Conservation (phyloP, 768 basidiomycete species). For the Suillus alpinus region DNA sequence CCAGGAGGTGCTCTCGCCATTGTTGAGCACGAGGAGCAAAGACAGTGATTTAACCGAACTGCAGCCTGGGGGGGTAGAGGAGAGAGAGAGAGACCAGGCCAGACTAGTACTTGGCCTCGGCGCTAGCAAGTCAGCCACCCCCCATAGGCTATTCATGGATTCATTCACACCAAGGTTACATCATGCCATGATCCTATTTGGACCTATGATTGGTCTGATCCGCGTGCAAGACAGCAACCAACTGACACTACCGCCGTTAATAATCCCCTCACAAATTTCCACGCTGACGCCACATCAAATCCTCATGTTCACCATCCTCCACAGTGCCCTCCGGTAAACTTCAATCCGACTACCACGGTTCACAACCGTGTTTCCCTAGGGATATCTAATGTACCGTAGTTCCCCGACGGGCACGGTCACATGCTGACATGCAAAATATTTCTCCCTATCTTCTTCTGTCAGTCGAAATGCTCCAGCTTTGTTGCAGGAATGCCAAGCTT, state of each 20-base stretch:
- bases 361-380: background rate
- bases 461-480: slow-evolving; percentile 53
- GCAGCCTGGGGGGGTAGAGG: background rate
- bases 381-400: background rate
- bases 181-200: slow-evolving; percentile 1
- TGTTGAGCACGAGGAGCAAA: slow-evolving; percentile 1
- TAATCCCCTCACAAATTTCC: background rate
- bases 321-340: no score
- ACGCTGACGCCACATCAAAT: background rate
- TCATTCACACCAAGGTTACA: slow-evolving; percentile 2
- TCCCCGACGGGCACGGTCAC: background rate
- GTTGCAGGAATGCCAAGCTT: slow-evolving; percentile 44
- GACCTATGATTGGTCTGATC: background rate
- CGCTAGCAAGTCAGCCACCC: slow-evolving; percentile 30
- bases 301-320: background rate
- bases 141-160: slow-evolving; percentile 18
- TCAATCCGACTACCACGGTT: background rate
- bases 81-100: background rate
- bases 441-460: background rate
- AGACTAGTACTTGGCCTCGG: slow-evolving; percentile 2
- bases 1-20: slow-evolving; percentile 12
- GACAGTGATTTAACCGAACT: slow-evolving; percentile 3
- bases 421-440: background rate
- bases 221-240: slow-evolving; percentile 1
- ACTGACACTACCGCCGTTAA: background rate